Evolutionary conservation across 495 filamentous ascomycete species (phyloP), one percentile per base, ranked within the genome.

Genomic region (Tuber aestivum): DNA sequence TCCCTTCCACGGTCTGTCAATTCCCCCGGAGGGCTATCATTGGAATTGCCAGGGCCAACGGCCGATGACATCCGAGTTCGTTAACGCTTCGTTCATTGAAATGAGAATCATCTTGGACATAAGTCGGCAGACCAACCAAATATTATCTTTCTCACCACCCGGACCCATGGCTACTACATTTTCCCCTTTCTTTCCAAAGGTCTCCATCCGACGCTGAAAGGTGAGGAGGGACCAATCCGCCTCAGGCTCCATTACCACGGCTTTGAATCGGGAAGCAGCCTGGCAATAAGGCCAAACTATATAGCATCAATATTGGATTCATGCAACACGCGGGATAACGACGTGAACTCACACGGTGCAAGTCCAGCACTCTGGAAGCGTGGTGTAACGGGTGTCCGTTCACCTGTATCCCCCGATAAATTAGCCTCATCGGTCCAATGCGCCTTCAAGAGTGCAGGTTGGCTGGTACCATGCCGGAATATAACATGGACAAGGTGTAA

Each of bases 291-390:
- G 92, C 95, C 95, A 99, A 84, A 92, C 89, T 91, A 79, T 42
- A 71, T 23, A 76, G n/a, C 70, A 41, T 69, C n/a, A 32, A 38
- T 20, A 35, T 7, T 41, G 20, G 45, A 38, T 9, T 41, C 20
- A 41, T 6, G 9, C 42, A 50, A 10, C 32, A 56, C 69, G 65
- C 38, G 72, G 37, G n/a, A 21, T 68, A 69, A 74, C 77, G 41
- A 70, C 68, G 74, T 77, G 41, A 70, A 61, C 81, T 82, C 88
- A 92, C 90, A 95, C 80, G 91, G 85, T 74, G 85, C 83, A 27
- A 97, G 87, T n/a, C 94, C 94, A 81, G 93, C 87, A 86, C 96
- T 96, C 83, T 93, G 89, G 84, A 99, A 97, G 12, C 96, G 90
- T 23, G 93, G 87, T 27, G 89, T 91, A 23, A 98, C 93, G 42